A percentile compares a stretch with the other conserved stretches of the same genome.
phyloP scores from a whole-genome alignment of 2,329 filamentous ascomycete species.

The Biscogniauxia mediterranea region DNA sequence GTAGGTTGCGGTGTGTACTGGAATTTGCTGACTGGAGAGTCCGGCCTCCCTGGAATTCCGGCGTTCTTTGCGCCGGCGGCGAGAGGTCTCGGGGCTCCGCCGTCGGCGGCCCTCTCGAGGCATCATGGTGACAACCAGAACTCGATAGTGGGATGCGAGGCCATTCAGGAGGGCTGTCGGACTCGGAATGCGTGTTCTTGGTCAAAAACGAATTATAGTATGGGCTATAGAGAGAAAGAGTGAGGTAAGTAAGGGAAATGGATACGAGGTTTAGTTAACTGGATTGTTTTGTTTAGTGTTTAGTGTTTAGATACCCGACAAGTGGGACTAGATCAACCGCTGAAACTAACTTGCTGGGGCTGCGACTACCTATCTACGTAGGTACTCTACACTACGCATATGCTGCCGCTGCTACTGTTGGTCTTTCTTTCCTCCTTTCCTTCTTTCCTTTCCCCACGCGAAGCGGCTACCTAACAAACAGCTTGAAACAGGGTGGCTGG shows the following conservation, averaged over 20 bases:
- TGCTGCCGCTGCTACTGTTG: too few species aligned
- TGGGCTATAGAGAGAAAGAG: constrained; percentile 1
- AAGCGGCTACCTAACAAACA: constrained; percentile 1
- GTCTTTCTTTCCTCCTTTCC: too few species aligned
- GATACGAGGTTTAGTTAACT: constrained; percentile 6
- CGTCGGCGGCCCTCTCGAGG: constrained; percentile 48
- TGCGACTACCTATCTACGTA: not conserved
- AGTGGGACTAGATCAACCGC: constrained; percentile 1
- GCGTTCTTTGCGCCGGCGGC: constrained; percentile 48
- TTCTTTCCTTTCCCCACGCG: not conserved
- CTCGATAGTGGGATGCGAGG: constrained; percentile 18
- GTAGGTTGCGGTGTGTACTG: constrained; percentile 19
- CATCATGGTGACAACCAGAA: constrained; percentile 45
- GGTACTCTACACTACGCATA: too few species aligned
- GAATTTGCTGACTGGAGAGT: constrained; percentile 25
- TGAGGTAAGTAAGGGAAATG: not conserved
- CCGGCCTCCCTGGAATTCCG: constrained; percentile 40
- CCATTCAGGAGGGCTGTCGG: constrained; percentile 22
- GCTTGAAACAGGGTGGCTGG: constrained; percentile 2
- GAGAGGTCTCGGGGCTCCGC: constrained; percentile 55
- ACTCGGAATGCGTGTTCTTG: constrained; percentile 6
- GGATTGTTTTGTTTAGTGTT: constrained; percentile 10
- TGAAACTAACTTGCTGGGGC: not conserved
- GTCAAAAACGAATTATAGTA: constrained; percentile 4
- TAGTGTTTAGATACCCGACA: constrained; percentile 9